Evolutionary conservation across 305 asterid species (phyloP).

Genomic region (Caryopteris hybrid): DNA sequence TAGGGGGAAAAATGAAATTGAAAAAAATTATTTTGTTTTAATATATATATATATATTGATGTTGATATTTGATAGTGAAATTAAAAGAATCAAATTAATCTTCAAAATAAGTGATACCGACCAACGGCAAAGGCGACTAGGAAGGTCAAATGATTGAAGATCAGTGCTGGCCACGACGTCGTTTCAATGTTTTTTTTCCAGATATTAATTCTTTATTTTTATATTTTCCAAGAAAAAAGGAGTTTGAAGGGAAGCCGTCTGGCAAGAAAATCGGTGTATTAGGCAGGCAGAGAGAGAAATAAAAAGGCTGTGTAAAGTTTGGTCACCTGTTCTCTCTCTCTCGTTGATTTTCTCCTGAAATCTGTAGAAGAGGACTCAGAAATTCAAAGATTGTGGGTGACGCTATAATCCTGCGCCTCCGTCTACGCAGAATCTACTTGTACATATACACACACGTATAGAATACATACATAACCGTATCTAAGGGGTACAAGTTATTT

Average conservation of each 20-base stretch:
- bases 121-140: background rate
- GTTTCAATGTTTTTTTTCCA: background rate
- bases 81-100: background rate
- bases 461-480: background rate
- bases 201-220: background rate
- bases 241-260: background rate
- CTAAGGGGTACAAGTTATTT: background rate
- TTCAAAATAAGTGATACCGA: background rate
- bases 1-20: too few relatives aligned
- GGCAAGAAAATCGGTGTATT: background rate
- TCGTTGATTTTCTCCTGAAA: background rate
- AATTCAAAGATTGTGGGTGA: conserved; percentile 32
- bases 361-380: background rate
- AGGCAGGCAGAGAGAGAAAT: background rate
- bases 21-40: too few relatives aligned
- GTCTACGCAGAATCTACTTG: background rate
- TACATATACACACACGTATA: background rate
- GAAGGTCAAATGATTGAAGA: background rate
- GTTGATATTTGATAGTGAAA: too few relatives aligned
- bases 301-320: conserved; percentile 15
- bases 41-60: too few relatives aligned
- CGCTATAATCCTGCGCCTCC: conserved; percentile 26
- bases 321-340: conserved; percentile 16
- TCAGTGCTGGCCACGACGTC: conserved; percentile 10
- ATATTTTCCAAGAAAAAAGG: conserved; percentile 23